Conservation (phyloP, 371 early-diverging fungal genomes). For the Umbelopsis sp. region DNA sequence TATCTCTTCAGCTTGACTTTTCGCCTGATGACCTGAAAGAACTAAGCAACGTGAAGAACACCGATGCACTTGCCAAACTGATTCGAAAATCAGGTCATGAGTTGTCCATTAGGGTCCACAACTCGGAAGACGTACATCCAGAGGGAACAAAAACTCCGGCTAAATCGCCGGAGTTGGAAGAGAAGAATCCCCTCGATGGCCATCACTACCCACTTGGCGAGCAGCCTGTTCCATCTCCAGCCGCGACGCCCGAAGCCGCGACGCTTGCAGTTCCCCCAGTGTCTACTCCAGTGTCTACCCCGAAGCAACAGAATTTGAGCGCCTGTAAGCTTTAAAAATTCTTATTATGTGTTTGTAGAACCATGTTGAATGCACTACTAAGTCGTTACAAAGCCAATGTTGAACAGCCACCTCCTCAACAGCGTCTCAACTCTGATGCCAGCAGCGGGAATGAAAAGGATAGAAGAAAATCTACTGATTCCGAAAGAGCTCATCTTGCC, state of each 20-base stretch:
- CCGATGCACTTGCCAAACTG: slow-evolving; percentile 49
- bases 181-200: neutral
- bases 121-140: slow-evolving; percentile 31
- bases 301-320: neutral
- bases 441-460: neutral
- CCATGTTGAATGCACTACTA: neutral
- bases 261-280: neutral
- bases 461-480: neutral
- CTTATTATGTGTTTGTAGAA: neutral
- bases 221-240: neutral
- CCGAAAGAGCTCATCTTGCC: slow-evolving; percentile 8
- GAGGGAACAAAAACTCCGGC: slow-evolving; percentile 6
- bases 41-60: slow-evolving; percentile 30
- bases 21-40: slow-evolving; percentile 33
- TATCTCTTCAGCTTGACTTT: slow-evolving; percentile 32
- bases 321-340: neutral
- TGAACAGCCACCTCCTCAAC: neutral
- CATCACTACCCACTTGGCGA: neutral
- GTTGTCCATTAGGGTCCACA: slow-evolving; percentile 49
- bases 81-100: slow-evolving; percentile 40
- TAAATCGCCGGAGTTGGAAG: neutral
- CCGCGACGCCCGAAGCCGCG: neutral
- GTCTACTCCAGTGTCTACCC: neutral
- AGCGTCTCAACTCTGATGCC: neutral
- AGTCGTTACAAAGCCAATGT: neutral